These are phyloP conservation scores for Pseudocercospora ulei DNA, from an alignment of 2,329 filamentous ascomycete species.

Conservation along the genomic window DNA sequence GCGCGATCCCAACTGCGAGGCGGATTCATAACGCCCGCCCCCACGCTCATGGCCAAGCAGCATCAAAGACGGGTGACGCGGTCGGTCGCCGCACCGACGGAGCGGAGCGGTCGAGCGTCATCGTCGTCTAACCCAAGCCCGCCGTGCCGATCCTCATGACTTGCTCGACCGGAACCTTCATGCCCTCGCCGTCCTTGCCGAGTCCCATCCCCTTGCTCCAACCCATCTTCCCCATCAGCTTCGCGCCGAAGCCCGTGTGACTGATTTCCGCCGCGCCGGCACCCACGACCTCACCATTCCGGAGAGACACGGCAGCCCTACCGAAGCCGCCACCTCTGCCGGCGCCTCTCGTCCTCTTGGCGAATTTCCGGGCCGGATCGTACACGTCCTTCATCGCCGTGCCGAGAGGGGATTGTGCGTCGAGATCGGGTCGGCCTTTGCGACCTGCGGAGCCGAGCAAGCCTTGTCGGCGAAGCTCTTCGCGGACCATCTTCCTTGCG, in stretches of 20 bases:
- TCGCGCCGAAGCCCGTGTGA: slow-evolving; percentile 68
- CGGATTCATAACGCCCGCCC: too few relatives aligned
- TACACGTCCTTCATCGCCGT: slow-evolving; percentile 62
- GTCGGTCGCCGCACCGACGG: too few relatives aligned
- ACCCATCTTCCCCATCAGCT: slow-evolving; percentile 94
- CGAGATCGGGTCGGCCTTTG: slow-evolving; percentile 44
- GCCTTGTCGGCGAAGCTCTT: slow-evolving; percentile 40
- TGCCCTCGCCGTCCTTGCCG: slow-evolving; percentile 73
- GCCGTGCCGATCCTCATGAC: slow-evolving; percentile 79
- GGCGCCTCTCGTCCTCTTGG: slow-evolving; percentile 36
- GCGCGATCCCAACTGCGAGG: too few relatives aligned
- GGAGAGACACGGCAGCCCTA: slow-evolving; percentile 47
- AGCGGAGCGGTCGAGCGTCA: too few relatives aligned
- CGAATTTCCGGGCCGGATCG: slow-evolving; percentile 32
- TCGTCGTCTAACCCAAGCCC: slow-evolving; percentile 62
- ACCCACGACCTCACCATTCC: slow-evolving; percentile 81
- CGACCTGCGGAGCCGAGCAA: slow-evolving; percentile 33
- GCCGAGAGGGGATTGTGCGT: slow-evolving; percentile 61
- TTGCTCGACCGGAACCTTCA: slow-evolving; percentile 73
- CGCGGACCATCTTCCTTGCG: slow-evolving; percentile 41
- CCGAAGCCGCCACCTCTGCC: slow-evolving; percentile 37
- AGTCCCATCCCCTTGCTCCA: slow-evolving; percentile 82
- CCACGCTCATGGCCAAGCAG: too few relatives aligned
- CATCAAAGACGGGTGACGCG: too few relatives aligned
- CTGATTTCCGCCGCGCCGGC: slow-evolving; percentile 75